phyloP scores from a whole-genome alignment of 164 flowering plant species.

The Echeveria elegans region DNA sequence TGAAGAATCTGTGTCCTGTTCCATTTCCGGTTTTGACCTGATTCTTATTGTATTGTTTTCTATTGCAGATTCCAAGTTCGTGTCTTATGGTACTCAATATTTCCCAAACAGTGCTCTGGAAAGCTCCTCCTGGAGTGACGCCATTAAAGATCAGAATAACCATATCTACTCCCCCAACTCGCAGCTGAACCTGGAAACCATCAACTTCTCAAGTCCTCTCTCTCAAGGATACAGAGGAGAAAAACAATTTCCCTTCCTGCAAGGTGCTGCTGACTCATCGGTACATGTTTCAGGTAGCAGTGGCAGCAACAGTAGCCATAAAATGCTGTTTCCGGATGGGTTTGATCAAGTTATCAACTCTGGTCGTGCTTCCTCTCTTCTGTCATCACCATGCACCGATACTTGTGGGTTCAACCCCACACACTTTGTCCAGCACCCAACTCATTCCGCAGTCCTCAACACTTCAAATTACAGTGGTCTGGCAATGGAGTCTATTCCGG shows the following conservation, averaged over 20 bases:
- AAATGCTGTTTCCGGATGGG: slow-evolving; percentile 20
- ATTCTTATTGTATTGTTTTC: too few relatives aligned
- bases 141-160: slow-evolving; percentile 21
- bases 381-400: slow-evolving; percentile 46
- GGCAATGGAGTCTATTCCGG: too few relatives aligned
- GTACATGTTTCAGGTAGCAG: neutral
- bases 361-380: slow-evolving; percentile 70
- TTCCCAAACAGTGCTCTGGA: slow-evolving; percentile 21
- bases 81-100: slow-evolving; percentile 33
- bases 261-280: slow-evolving; percentile 10
- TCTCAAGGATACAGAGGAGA: slow-evolving; percentile 27
- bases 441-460: slow-evolving; percentile 18
- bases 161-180: slow-evolving; percentile 14
- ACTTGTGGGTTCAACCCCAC: slow-evolving; percentile 25
- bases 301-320: slow-evolving; percentile 13
- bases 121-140: slow-evolving; percentile 34
- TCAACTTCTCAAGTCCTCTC: slow-evolving; percentile 27
- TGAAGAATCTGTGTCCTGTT: neutral
- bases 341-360: slow-evolving; percentile 21
- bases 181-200: slow-evolving; percentile 21
- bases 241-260: slow-evolving; percentile 43
- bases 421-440: slow-evolving; percentile 18
- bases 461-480: slow-evolving; percentile 11
- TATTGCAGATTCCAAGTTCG: slow-evolving; percentile 38
- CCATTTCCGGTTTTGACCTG: too few relatives aligned